Conservation (phyloP, 768 basidiomycete species). For the Amanita phalloides region DNA sequence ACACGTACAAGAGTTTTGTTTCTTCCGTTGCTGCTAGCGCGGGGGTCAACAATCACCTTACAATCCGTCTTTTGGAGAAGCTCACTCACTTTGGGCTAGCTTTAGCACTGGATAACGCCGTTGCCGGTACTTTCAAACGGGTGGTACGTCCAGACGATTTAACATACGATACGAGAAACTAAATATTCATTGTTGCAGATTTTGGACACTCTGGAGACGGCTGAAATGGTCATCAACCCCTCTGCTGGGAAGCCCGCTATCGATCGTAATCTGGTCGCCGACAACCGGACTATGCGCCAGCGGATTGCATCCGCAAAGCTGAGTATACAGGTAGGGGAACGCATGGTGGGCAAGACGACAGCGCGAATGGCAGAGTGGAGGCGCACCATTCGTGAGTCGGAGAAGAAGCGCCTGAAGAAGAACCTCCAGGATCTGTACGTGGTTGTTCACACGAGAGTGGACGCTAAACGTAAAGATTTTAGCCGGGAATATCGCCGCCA, state of each 20-base stretch:
- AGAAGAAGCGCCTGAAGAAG: slow-evolving; percentile 64
- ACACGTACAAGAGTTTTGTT: slow-evolving; percentile 50
- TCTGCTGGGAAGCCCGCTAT: slow-evolving; percentile 35
- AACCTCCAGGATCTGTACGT: slow-evolving; percentile 62
- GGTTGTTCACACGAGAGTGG: background rate
- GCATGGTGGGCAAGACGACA: slow-evolving; percentile 52
- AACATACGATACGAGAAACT: background rate
- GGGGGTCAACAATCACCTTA: slow-evolving; percentile 29
- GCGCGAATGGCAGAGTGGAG: slow-evolving; percentile 64
- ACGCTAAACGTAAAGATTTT: slow-evolving; percentile 2
- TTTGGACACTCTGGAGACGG: slow-evolving; percentile 43
- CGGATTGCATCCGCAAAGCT: slow-evolving; percentile 46
- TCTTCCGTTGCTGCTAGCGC: slow-evolving; percentile 24
- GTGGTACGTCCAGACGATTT: slow-evolving; percentile 35
- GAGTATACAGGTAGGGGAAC: slow-evolving; percentile 54
- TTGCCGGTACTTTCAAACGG: slow-evolving; percentile 56
- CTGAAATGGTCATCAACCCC: slow-evolving; percentile 42
- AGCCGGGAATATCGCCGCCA: slow-evolving; percentile 76
- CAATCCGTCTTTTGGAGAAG: slow-evolving; percentile 54
- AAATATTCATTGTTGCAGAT: slow-evolving; percentile 25
- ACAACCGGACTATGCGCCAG: slow-evolving; percentile 40
- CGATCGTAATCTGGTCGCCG: slow-evolving; percentile 40
- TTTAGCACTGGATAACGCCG: slow-evolving; percentile 52
- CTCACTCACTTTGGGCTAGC: slow-evolving; percentile 59
- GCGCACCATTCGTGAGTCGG: slow-evolving; percentile 53